Evolutionary conservation across 2,329 filamentous ascomycete species (phyloP), one percentile per base, ranked within the genome.

Genomic region (Nemania bipapillata): DNA sequence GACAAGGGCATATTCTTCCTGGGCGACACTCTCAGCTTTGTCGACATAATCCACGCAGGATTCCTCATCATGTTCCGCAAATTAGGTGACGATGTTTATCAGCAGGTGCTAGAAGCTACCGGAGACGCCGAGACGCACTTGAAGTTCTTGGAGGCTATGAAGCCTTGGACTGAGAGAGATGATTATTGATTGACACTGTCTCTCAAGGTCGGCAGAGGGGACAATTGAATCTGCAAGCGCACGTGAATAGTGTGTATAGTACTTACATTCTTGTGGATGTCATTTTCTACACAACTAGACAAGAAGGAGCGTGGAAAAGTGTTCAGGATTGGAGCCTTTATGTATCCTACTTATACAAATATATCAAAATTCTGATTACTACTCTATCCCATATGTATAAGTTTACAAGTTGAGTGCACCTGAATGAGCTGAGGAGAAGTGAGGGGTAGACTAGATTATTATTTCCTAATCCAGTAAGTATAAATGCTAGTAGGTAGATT

Each of bases 1-100:
- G 75, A 80, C 0, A 82, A 84, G 0, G 90, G 91, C 0, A 86
- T 87, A 0, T 92, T 87, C 75, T 87, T 92, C 63, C 56, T 86
- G 68, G 91, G 91, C 0, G 78, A 84, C 54, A 83, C 82, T 67
- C 80, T 84, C 3, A 83, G 82, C 42, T 91, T 86, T 76, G 85
- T 84, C 3, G 89, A 90, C 75, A 86, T 92, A 63, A 80, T 88
- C 1, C 85, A 88, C 74, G 84, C 84, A 0, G 81, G 81, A 11
- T 75, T 78, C 49, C 70, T 82, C 64, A 72, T 81, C n/a, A 82
- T 82, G 73, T 71, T 74, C 24, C 64, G 78, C 67, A 72, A 75
- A 1, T 71, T 83, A 4, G 80, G 80, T 4, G 74, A 79, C 4
- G 79, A 79, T 1, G 63, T 77, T 1, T 81, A 78, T 7, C 76